phyloP scores from a whole-genome alignment of 2,329 filamentous ascomycete species.

The Penicillium sp. region DNA sequence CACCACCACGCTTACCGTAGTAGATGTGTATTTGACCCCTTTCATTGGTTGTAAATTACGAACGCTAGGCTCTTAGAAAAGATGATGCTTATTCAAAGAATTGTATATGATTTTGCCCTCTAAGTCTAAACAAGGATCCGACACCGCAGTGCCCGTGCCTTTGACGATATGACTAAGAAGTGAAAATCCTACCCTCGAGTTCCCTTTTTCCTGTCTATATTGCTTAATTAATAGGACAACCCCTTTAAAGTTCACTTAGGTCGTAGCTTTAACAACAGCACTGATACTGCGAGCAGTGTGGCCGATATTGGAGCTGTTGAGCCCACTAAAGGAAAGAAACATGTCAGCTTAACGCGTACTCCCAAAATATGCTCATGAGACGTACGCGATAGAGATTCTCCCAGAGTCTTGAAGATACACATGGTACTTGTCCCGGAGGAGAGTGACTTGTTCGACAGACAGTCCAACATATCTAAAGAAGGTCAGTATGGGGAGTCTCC shows the following conservation, averaged over 20 bases:
- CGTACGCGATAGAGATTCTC: slow-evolving; percentile 19
- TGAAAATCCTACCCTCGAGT: neutral
- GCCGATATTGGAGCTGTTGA: slow-evolving; percentile 14
- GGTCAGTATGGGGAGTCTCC: neutral
- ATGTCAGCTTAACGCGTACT: neutral
- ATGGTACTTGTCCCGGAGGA: slow-evolving; percentile 11
- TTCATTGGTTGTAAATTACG: too few species aligned
- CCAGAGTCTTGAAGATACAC: slow-evolving; percentile 17
- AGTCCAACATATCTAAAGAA: slow-evolving; percentile 16
- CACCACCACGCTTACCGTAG: too few species aligned
- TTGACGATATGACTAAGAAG: neutral
- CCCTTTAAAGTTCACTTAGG: neutral
- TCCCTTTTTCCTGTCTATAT: too few species aligned
- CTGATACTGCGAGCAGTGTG: slow-evolving; percentile 15
- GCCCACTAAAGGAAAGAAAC: slow-evolving; percentile 5
- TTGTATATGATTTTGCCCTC: too few species aligned
- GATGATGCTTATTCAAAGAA: neutral
- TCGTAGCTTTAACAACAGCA: slow-evolving; percentile 13
- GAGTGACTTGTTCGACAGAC: slow-evolving; percentile 10
- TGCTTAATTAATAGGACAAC: too few species aligned
- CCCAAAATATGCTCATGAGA: neutral
- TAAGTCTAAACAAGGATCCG: neutral
- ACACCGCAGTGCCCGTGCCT: neutral
- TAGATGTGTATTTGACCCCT: too few species aligned
- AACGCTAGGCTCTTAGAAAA: too few species aligned